Conservation (phyloP, 768 basidiomycete genomes). For the Tubosaeta sp. region DNA sequence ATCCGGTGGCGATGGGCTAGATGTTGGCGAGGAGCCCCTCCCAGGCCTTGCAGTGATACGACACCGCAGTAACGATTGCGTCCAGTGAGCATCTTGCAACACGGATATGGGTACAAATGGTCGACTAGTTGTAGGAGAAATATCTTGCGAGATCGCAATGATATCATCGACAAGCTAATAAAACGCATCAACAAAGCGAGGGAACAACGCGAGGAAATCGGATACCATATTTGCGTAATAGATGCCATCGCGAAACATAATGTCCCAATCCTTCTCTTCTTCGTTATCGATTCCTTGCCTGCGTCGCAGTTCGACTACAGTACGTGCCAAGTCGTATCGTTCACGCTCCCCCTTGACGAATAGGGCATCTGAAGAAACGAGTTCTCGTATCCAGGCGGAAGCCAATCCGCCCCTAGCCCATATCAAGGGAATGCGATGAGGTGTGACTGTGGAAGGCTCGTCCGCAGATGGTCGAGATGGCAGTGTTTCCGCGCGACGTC, state of each 20-base stretch:
- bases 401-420: conserved; percentile 74
- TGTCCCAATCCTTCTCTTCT: conserved; percentile 69
- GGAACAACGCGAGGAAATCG: neutral
- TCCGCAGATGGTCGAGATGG: conserved; percentile 19
- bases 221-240: conserved; percentile 85
- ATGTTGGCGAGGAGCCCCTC: conserved; percentile 26
- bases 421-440: conserved; percentile 44
- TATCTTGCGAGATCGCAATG: conserved; percentile 65
- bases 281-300: conserved; percentile 46
- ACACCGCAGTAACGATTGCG: conserved; percentile 61
- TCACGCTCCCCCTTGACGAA: conserved; percentile 77
- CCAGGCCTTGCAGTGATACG: conserved; percentile 44
- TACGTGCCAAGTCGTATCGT: conserved; percentile 72
- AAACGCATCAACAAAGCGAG: neutral
- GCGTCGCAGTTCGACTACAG: conserved; percentile 71
- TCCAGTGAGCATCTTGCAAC: conserved; percentile 80
- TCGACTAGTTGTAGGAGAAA: conserved; percentile 64
- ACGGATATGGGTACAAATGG: conserved; percentile 65
- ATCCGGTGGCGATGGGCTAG: conserved; percentile 36
- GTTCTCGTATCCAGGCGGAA: conserved; percentile 67
- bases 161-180: conserved; percentile 77
- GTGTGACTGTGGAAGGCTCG: conserved; percentile 10
- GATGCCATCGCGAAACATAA: conserved; percentile 71
- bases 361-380: conserved; percentile 73
- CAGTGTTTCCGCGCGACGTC: conserved; percentile 30